Evolutionary conservation across 2,329 filamentous ascomycete species (phyloP), one percentile per base, ranked within the genome.

Genomic region (Pseudogymnoascus sp.): DNA sequence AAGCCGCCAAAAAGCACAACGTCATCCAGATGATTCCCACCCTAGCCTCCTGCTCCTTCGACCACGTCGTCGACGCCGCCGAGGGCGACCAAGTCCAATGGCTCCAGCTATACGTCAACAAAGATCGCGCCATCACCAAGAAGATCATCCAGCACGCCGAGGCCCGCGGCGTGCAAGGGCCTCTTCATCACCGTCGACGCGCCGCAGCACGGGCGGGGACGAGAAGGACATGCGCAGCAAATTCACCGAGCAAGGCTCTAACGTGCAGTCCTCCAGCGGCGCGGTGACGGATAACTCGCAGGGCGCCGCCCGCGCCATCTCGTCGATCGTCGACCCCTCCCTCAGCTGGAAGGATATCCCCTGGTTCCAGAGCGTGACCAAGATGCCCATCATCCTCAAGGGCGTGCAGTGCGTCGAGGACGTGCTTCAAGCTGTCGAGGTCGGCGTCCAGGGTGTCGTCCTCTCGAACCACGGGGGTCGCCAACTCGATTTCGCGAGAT

Each of bases 1-100:
- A 87, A 63, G 92, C 91, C 14, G 88, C 95, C 1, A 82, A 83
- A 73, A 90, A 89, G 72, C 93, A 97, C 81, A 86, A 93, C 72
- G 88, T 97, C 60, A 85, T 97, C 65, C 95, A 99, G 77, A 99
- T 99, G 95, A 97, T 99, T 65, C 95, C 95, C 1, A 99, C 95
- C 2, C 82, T 99, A 5, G 95, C 95, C 1, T 97, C 92, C 1
- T 97, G 95, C 79, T 95, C 92, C 1, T 97, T 99, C 71, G 95
- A 99, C 78, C 93, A 99, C 77, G 96, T 99, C 64, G 81, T 96
- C 67, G 95, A 97, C 75, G 95, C 93, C 16, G 84, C 82, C 31
- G 80, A 84, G 66, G 89, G 84, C 49, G 88, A 89, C 66, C 93
- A 97, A 75, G 86, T 92, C 4, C 95, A 97, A 77, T 99, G 95